Conservation (phyloP, 1,284 basidiomycete genomes). For the Xerocomus amazonicus region DNA sequence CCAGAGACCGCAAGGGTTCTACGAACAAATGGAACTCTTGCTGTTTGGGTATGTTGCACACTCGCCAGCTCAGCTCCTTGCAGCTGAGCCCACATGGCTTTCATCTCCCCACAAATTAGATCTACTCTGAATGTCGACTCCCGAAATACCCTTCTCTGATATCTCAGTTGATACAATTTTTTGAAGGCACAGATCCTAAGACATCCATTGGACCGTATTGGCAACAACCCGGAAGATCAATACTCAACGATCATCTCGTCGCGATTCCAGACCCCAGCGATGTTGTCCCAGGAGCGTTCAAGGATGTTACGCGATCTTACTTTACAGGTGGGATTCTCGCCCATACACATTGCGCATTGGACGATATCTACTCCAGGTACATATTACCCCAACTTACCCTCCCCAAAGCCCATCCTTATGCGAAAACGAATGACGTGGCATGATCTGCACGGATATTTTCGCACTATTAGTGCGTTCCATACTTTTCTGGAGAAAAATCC, state of each 20-base stretch:
- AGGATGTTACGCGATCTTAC: slow-evolving; percentile 36
- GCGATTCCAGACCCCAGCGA: slow-evolving; percentile 60
- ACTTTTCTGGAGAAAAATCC: slow-evolving; percentile 67
- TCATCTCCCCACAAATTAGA: slow-evolving; percentile 37
- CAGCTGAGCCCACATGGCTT: background rate
- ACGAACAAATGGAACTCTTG: slow-evolving; percentile 65
- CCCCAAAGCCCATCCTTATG: slow-evolving; percentile 55
- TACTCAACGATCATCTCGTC: slow-evolving; percentile 69
- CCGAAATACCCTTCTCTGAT: slow-evolving; percentile 57
- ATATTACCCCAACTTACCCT: slow-evolving; percentile 43
- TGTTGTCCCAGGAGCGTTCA: slow-evolving; percentile 35
- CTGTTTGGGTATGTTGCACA: slow-evolving; percentile 60
- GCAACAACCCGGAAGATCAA: slow-evolving; percentile 75
- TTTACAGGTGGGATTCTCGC: slow-evolving; percentile 22
- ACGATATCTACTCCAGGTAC: slow-evolving; percentile 21
- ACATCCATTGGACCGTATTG: slow-evolving; percentile 71
- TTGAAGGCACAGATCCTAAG: slow-evolving; percentile 52
- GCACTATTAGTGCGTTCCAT: slow-evolving; percentile 71
- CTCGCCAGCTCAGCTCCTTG: too few species aligned
- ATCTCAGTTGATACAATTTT: slow-evolving; percentile 58
- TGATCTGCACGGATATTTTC: slow-evolving; percentile 64
- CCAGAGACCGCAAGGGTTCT: slow-evolving; percentile 64
- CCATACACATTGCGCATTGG: background rate
- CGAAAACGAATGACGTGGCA: slow-evolving; percentile 60
- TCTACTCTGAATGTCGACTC: slow-evolving; percentile 79